These are phyloP conservation scores for Pestalotiopsis sp. DNA, from an alignment of 2,329 filamentous ascomycete genomes.

Conservation along the genomic window DNA sequence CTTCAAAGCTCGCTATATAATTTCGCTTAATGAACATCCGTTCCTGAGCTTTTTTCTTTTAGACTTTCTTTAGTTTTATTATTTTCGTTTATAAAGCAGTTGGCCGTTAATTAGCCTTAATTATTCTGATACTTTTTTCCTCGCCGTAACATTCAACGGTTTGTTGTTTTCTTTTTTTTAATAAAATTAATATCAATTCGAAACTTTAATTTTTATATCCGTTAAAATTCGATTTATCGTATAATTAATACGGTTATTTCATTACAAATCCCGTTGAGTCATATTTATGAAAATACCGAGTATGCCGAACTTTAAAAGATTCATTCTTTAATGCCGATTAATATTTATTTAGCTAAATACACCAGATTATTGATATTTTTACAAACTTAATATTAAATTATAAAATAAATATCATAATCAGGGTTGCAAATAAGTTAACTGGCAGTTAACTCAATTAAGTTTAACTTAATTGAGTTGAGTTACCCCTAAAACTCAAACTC, in stretches of 20 bases:
- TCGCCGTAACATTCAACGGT: background rate
- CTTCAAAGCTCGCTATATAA: too few species aligned
- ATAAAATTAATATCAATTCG: background rate
- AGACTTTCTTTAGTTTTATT: too few species aligned
- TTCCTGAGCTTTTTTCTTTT: too few species aligned
- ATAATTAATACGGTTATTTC: background rate
- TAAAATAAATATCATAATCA: background rate
- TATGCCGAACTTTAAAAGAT: background rate
- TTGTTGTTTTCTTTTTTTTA: background rate
- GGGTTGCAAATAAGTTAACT: too few species aligned
- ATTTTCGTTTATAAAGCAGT: too few species aligned
- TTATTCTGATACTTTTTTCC: too few species aligned
- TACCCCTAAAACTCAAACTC: too few species aligned
- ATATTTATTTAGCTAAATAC: slow-evolving; percentile 1
- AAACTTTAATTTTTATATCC: background rate
- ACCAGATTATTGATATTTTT: background rate
- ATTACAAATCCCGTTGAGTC: background rate
- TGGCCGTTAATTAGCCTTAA: too few species aligned
- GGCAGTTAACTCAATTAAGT: too few species aligned
- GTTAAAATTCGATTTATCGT: background rate
- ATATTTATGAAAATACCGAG: background rate
- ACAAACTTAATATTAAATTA: background rate
- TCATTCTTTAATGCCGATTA: background rate
- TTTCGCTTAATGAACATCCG: too few species aligned
- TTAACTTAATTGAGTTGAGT: too few species aligned